These are phyloP conservation scores for Musa troglodytarum DNA, from an alignment of 176 grass and related monocot genomes.

Conservation along the genomic window DNA sequence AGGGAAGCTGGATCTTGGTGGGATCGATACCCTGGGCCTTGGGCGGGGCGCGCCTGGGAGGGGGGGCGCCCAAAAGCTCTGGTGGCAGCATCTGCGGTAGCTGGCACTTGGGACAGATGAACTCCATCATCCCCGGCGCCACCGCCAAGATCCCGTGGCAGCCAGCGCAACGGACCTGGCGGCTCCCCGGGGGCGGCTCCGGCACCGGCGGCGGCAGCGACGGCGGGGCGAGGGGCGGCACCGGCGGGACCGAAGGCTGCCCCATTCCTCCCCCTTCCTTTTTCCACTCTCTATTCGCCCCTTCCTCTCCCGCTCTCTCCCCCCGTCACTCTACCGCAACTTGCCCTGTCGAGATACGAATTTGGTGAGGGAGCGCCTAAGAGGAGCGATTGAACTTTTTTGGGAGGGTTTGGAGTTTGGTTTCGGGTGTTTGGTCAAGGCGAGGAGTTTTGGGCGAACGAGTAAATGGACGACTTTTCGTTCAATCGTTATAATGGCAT, in stretches of 20 bases:
- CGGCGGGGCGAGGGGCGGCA: slow-evolving; percentile 1
- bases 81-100: slow-evolving; percentile 76
- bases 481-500: slow-evolving; percentile 1
- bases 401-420: neutral
- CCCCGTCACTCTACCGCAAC: neutral
- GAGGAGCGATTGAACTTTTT: neutral
- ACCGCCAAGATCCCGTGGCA: slow-evolving; percentile 50
- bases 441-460: neutral
- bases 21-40: slow-evolving; percentile 57
- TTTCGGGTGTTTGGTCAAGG: neutral
- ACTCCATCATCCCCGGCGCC: slow-evolving; percentile 63
- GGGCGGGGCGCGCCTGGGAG: slow-evolving; percentile 13
- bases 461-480: neutral
- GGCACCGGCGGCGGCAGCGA: slow-evolving; percentile 10
- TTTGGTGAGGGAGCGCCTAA: neutral
- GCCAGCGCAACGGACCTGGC: slow-evolving; percentile 63
- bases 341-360: neutral
- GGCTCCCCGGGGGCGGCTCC: slow-evolving; percentile 14
- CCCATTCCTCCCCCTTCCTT: neutral
- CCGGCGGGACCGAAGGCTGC: slow-evolving; percentile 16
- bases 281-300: neutral
- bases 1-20: slow-evolving; percentile 74
- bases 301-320: neutral
- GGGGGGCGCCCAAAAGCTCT: slow-evolving; percentile 38
- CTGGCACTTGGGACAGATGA: slow-evolving; percentile 76